These are phyloP conservation scores for Anthoceros angustus DNA, from an alignment of 225 moss, liverwort and hornwort species.

Conservation along the genomic window DNA sequence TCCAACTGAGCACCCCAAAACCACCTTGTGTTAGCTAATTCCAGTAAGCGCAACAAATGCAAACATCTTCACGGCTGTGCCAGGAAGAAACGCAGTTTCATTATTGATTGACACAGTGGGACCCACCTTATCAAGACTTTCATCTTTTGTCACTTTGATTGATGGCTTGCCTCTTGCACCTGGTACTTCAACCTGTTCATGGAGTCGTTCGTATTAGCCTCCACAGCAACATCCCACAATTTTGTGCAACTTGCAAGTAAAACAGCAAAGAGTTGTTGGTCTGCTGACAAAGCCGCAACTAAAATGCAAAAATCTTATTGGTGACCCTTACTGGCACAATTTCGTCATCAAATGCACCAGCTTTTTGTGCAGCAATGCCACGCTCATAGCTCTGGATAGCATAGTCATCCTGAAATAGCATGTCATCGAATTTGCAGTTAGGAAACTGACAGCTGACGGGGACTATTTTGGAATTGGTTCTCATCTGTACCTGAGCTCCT, in stretches of 20 bases:
- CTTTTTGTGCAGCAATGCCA: slow-evolving; percentile 66
- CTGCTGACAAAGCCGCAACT: neutral
- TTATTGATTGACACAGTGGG: neutral
- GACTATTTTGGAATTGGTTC: neutral
- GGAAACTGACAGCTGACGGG: neutral
- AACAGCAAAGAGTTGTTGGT: neutral
- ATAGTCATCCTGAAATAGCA: slow-evolving; percentile 49
- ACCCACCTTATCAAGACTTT: slow-evolving; percentile 81
- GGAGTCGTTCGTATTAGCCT: neutral
- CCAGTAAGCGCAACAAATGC: neutral
- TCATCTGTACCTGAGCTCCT: slow-evolving; percentile 43
- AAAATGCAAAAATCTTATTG: neutral
- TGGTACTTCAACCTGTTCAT: slow-evolving; percentile 67
- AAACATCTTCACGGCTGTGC: neutral
- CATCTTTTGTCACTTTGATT: slow-evolving; percentile 57
- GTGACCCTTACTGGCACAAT: slow-evolving; percentile 53
- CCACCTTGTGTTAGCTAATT: neutral
- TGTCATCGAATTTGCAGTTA: neutral
- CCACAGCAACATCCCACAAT: neutral
- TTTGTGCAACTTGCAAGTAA: neutral
- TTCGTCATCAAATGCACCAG: slow-evolving; percentile 79
- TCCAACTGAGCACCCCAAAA: slow-evolving; percentile 44
- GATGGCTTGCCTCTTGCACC: slow-evolving; percentile 76
- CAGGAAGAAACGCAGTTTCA: neutral
- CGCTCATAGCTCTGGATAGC: slow-evolving; percentile 74